Evolutionary conservation across 371 early-diverging fungal genomes (phyloP).

Genomic region (Thermomucor indicae-seudaticae): DNA sequence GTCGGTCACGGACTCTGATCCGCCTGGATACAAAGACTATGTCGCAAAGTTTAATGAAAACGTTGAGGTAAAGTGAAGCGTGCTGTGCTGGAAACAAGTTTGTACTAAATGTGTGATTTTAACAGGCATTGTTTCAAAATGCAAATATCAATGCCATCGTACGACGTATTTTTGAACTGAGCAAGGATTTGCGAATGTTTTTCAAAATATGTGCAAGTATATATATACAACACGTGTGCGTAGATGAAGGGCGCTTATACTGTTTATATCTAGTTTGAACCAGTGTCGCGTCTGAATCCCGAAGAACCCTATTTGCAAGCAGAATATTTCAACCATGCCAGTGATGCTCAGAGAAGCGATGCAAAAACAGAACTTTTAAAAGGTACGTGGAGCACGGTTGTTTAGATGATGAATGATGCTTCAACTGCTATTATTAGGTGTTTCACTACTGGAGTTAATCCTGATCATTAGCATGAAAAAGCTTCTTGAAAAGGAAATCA

Average conservation of each 20-base stretch:
- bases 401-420: neutral
- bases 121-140: constrained; percentile 46
- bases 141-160: constrained; percentile 41
- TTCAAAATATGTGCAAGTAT: constrained; percentile 57
- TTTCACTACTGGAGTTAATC: constrained; percentile 78
- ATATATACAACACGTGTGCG: neutral
- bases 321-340: constrained; percentile 43
- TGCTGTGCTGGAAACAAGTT: neutral
- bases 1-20: constrained; percentile 6
- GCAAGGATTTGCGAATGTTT: constrained; percentile 58
- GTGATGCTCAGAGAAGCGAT: constrained; percentile 47
- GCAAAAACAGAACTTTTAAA: constrained; percentile 61
- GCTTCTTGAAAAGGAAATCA: constrained; percentile 56
- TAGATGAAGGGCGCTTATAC: neutral
- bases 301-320: constrained; percentile 40
- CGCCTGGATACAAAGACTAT: constrained; percentile 7
- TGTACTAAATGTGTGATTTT: neutral
- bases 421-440: constrained; percentile 24
- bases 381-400: constrained; percentile 29
- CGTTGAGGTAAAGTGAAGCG: constrained; percentile 16
- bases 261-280: constrained; percentile 44
- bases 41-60: constrained; percentile 26
- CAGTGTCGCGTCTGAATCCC: constrained; percentile 41
- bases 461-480: constrained; percentile 80
- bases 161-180: constrained; percentile 56